phyloP scores from a whole-genome alignment of 768 basidiomycete genomes.

The Coprinopsis cinerea region DNA sequence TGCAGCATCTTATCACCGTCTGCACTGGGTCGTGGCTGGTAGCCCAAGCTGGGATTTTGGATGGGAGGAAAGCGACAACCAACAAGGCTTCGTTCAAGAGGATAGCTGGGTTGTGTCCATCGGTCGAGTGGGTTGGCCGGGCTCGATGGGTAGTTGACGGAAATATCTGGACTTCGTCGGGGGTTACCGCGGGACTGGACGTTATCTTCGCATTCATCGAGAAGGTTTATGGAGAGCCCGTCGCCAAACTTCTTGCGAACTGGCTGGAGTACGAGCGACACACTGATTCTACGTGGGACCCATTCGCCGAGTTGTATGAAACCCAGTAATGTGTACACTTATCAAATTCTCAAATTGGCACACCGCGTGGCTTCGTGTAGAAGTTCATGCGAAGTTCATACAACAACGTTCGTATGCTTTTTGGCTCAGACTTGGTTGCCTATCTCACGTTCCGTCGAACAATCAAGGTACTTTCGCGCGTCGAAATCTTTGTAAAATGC shows the following conservation, averaged over 20 bases:
- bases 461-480: neutral
- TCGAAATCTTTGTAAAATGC: neutral
- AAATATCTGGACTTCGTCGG: slow-evolving; percentile 44
- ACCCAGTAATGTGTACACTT: slow-evolving; percentile 11
- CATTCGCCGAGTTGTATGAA: slow-evolving; percentile 30
- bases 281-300: slow-evolving; percentile 32
- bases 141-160: slow-evolving; percentile 45
- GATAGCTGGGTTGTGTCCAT: slow-evolving; percentile 19
- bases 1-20: slow-evolving; percentile 37
- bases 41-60: slow-evolving; percentile 35
- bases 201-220: slow-evolving; percentile 30
- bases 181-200: slow-evolving; percentile 41
- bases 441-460: neutral
- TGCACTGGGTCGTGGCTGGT: slow-evolving; percentile 37
- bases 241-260: slow-evolving; percentile 25
- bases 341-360: neutral
- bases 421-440: neutral
- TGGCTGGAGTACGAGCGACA: slow-evolving; percentile 35
- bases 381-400: neutral
- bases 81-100: slow-evolving; percentile 32
- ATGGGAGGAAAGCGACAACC: slow-evolving; percentile 37
- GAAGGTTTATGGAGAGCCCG: slow-evolving; percentile 30
- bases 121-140: slow-evolving; percentile 37
- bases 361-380: too few relatives aligned
- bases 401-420: neutral